Evolutionary conservation across 2,329 filamentous ascomycete species (phyloP).

Genomic region (Ophiosphaerella herpotricha): DNA sequence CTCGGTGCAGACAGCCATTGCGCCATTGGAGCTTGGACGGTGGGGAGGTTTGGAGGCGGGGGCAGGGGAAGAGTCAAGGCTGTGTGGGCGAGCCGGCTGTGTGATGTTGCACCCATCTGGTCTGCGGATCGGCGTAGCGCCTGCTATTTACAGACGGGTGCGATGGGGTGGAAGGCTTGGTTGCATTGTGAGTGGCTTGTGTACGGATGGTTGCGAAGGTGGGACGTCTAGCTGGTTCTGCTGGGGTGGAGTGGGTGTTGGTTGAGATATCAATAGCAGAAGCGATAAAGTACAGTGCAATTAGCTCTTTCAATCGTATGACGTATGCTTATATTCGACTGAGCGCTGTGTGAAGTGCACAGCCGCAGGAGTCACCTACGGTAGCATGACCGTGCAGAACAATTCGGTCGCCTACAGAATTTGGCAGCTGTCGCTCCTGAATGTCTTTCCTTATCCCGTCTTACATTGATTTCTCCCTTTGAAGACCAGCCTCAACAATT

Average conservation of each 20-base stretch:
- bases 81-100: conserved; percentile 15
- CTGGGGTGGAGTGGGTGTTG: neutral
- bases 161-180: conserved; percentile 5
- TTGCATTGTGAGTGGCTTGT: neutral
- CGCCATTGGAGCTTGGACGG: neutral
- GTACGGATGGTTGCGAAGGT: neutral
- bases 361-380: conserved; percentile 15
- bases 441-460: conserved; percentile 18
- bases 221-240: too few relatives aligned
- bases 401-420: conserved; percentile 16
- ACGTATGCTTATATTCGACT: conserved; percentile 9
- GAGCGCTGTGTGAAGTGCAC: conserved; percentile 18
- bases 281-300: too few relatives aligned
- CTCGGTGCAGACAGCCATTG: neutral
- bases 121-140: conserved; percentile 21
- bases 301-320: neutral
- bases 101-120: conserved; percentile 25
- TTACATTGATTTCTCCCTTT: conserved; percentile 2
- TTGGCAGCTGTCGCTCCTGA: conserved; percentile 26
- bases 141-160: conserved; percentile 14
- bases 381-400: conserved; percentile 21
- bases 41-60: conserved; percentile 3
- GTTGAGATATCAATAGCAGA: too few relatives aligned
- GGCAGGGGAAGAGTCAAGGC: neutral
- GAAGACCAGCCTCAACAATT: conserved; percentile 3